Evolutionary conservation across 2,329 filamentous ascomycete genomes (phyloP).

Genomic region (Blastomyces silverae): DNA sequence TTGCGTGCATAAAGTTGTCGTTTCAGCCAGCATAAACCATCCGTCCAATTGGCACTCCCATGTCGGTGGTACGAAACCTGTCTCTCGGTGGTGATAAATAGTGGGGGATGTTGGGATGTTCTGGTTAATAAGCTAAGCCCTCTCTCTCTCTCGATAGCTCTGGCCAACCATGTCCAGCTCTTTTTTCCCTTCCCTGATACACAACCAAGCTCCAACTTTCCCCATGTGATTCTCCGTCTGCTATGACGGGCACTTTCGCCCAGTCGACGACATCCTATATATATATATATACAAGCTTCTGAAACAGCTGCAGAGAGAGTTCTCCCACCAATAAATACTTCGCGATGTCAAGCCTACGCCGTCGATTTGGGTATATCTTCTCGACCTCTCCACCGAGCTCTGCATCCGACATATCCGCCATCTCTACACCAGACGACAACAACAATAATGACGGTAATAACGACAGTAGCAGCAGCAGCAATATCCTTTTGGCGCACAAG

Average conservation of each 20-base stretch:
- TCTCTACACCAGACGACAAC: conserved; percentile 10
- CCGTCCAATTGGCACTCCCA: not conserved
- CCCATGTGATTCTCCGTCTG: conserved; percentile 21
- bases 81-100: not conserved
- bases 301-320: not conserved
- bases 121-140: too few relatives aligned
- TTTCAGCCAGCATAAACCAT: not conserved
- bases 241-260: conserved; percentile 15
- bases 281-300: not conserved
- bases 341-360: conserved; percentile 37
- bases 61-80: not conserved
- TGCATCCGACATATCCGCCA: conserved; percentile 8
- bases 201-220: conserved; percentile 6
- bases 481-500: not conserved
- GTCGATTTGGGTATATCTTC: conserved; percentile 37
- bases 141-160: too few relatives aligned
- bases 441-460: conserved; percentile 33
- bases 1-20: not conserved
- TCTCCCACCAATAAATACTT: not conserved
- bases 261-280: conserved; percentile 8
- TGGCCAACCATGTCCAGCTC: not conserved
- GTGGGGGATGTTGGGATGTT: not conserved
- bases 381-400: conserved; percentile 10
- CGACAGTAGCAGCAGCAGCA: conserved; percentile 22
- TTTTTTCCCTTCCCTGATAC: not conserved